Evolutionary conservation across 2,329 filamentous ascomycete genomes (phyloP), one percentile per base, ranked within the genome.

Genomic region (Penicillium paneum): DNA sequence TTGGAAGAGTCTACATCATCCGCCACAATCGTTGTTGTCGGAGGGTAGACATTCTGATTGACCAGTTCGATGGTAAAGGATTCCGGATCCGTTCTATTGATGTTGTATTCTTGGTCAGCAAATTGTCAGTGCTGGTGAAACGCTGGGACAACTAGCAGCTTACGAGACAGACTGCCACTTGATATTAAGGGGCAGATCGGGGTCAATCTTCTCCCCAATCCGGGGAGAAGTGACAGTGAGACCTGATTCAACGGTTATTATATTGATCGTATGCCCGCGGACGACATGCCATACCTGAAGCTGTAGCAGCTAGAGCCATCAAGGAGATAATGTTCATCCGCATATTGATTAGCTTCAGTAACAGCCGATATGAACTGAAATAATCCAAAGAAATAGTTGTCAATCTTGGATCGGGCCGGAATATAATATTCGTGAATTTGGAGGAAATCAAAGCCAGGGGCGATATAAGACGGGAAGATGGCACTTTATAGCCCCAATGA

Each of bases 61-160:
- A 76, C 72, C n/a, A 78, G 65, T 39, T 73, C 63, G 59, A 79
- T 72, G 53, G 69, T 66, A 61, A 78, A 72, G 7, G 66, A 66
- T 3, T 64, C 47, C 0, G 75, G 72, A 51, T 79, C 77, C 39
- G 74, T 72, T 44, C 73, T 75, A 41, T 43, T 34, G 24, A 26
- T 15, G 34, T 50, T 35, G n/a, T 54, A 11, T 50, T 52, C 47
- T 47, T 38, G 7, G 28, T 13, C 43, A 54, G 46, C 29, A 19
- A 21, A 26, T 36, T 10, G 19, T 2, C 17, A 19, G n/a, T 38
- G 7, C 8, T 17, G 1, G 1, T 24, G 6, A 32, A 8, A 15
- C 5, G 11, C 5, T 15, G 19, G 24, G n/a, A 4, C 1, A 19
- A n/a, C 1, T 45, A 13, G 6, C 8, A 15, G 59, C 66, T 52